Evolutionary conservation across 495 filamentous ascomycete genomes (phyloP).

Genomic region (Aspergillus conjunctus): DNA sequence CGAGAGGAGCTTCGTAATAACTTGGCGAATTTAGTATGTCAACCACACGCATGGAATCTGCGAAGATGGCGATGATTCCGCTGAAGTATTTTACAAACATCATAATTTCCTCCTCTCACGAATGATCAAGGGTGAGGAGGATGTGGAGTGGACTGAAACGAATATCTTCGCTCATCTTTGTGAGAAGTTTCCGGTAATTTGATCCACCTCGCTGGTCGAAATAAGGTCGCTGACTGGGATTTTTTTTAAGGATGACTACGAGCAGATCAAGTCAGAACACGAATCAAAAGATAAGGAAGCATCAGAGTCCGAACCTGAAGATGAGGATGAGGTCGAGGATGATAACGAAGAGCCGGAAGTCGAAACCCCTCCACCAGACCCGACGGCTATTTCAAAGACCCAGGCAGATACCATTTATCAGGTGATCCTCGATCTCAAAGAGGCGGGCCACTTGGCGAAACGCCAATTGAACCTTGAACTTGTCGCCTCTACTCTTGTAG

Average conservation of each 20-base stretch:
- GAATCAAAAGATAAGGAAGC: conserved; percentile 32
- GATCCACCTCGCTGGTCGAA: not conserved
- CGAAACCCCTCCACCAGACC: conserved; percentile 31
- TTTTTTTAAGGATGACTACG: conserved; percentile 45
- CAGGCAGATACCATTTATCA: conserved; percentile 44
- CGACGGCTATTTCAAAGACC: conserved; percentile 34
- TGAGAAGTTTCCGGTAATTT: conserved; percentile 50
- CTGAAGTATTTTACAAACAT: conserved; percentile 55
- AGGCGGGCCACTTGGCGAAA: conserved; percentile 48
- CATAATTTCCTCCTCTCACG: conserved; percentile 56
- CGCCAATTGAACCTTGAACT: conserved; percentile 47
- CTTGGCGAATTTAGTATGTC: conserved; percentile 37
- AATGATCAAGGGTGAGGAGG: conserved; percentile 60
- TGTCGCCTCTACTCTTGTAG: conserved; percentile 33
- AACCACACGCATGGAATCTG: conserved; percentile 48
- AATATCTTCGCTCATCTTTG: conserved; percentile 55
- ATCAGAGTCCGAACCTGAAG: conserved; percentile 30
- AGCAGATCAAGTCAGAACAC: conserved; percentile 35
- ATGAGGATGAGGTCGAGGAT: conserved; percentile 23
- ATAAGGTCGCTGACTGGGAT: not conserved
- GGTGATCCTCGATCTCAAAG: conserved; percentile 40
- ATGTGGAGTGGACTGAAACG: conserved; percentile 56
- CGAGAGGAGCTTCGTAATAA: not conserved
- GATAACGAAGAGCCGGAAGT: conserved; percentile 28
- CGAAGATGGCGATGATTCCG: conserved; percentile 51